phyloP scores from a whole-genome alignment of 177 flowering plant genomes.

The Viscum album region DNA sequence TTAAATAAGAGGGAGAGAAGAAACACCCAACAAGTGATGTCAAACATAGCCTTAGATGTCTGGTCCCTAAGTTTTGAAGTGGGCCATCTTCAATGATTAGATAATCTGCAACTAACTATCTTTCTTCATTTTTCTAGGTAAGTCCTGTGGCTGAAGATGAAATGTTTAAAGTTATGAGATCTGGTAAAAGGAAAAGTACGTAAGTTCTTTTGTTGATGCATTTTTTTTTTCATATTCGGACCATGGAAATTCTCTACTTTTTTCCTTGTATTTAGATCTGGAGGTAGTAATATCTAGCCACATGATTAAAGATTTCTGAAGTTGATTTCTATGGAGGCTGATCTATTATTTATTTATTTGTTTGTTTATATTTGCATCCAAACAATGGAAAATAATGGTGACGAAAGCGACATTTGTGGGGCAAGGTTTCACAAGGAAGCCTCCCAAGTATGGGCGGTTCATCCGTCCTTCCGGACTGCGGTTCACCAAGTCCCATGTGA shows the following conservation, averaged over 20 bases:
- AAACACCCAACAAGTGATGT: too few relatives aligned
- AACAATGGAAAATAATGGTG: constrained; percentile 98
- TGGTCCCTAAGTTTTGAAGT: too few relatives aligned
- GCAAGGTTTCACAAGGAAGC: constrained; percentile 83
- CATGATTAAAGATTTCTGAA: too few relatives aligned
- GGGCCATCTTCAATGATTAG: background rate
- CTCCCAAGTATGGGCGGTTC: constrained; percentile 95
- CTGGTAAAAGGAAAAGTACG: constrained; percentile 88
- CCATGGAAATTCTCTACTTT: background rate
- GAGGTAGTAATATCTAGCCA: background rate
- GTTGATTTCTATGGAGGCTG: background rate
- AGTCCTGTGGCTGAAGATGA: constrained; percentile 99
- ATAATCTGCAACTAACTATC: background rate
- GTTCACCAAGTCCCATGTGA: constrained; percentile 88
- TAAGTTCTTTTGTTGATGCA: constrained; percentile 7
- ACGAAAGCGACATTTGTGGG: constrained; percentile 95
- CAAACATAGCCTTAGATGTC: too few relatives aligned
- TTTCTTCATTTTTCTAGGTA: constrained; percentile 38
- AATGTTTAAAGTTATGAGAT: constrained; percentile 78
- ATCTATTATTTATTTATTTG: background rate
- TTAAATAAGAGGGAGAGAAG: too few relatives aligned
- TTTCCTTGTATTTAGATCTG: background rate
- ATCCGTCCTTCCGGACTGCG: constrained; percentile 84
- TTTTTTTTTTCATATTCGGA: background rate
- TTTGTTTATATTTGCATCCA: constrained; percentile 37